Evolutionary conservation across 2,329 filamentous ascomycete genomes (phyloP), one percentile per base, ranked within the genome.

Genomic region (Fusarium bactridioides): DNA sequence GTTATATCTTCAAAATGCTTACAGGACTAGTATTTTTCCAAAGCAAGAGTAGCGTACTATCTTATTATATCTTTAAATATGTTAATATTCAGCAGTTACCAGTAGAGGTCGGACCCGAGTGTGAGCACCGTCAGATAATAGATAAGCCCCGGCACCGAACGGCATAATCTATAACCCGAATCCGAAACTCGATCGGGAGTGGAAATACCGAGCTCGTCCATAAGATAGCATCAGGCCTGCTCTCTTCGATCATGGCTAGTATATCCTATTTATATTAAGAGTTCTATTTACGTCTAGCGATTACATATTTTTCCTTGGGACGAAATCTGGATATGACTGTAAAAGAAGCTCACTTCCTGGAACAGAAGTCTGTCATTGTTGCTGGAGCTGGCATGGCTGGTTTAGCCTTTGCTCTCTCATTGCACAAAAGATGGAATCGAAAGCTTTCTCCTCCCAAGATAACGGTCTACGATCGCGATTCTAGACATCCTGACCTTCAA

Each of bases 21-120:
- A 7, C 5, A 31, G 12, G 12, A 31, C 31, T 7, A 31, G 31
- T 13, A 7, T 31, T 31, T 13, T 31, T 1, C 31, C 2, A 13
- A 31, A 31, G 31, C 13, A 33, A 33, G 31, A 33, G 31, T 33
- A 3, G 8, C 13, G 7, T 33, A 9, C 7, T 33, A 4, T 15
- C 13, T 8, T 33, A 33, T 13, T 33, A 31, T 33, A 33, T 15
- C 13, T 31, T 7, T 31, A 12, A 31, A 31, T 12, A n/a, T n/a
- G n/a, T n/a, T n/a, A n/a, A n/a, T 33, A 8, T 0, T 33, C 13
- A 3, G 31, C 3, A 33, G 15, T 33, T 7, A 8, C 15, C 16
- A 16, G 12, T 18, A 1, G 7, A 23, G 10, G 15, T 18, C 16
- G 10, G n/a, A 25, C 10, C 41, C 16, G n/a, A 44, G 2, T 44